Evolutionary conservation across 208 protist species (phyloP).

Genomic region (Leishmania martiniquensis): DNA sequence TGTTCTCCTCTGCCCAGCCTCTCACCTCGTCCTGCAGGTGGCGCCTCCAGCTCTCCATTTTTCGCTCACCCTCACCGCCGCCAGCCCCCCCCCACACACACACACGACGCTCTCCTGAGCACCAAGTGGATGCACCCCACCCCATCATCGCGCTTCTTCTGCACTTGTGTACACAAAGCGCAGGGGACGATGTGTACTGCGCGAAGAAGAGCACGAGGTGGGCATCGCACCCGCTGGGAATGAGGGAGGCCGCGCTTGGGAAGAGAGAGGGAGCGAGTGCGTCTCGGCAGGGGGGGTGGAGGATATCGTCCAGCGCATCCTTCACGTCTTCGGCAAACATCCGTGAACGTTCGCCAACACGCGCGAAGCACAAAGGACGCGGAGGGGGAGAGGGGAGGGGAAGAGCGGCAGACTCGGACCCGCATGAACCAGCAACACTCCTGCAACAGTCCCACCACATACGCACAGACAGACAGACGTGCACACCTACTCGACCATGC

Average conservation of each 20-base stretch:
- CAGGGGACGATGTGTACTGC: not conserved
- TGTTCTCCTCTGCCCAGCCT: not conserved
- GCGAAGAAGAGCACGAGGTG: not conserved
- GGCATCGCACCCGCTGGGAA: not conserved
- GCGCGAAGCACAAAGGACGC: not conserved
- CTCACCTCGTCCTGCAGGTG: not conserved
- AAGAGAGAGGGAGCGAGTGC: not conserved
- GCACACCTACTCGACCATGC: not conserved
- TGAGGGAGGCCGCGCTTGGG: no score
- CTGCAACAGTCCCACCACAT: not conserved
- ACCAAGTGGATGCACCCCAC: not conserved
- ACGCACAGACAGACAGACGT: not conserved
- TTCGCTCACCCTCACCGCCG: not conserved
- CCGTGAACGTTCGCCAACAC: not conserved
- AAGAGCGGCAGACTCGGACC: not conserved
- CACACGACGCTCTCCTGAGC: not conserved
- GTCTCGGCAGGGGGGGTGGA: not conserved
- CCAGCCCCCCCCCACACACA: no score
- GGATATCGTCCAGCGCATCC: not conserved
- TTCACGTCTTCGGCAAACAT: not conserved
- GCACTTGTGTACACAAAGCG: not conserved
- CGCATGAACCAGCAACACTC: not conserved
- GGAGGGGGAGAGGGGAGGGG: slow-evolving; percentile 2
- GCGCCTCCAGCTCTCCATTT: not conserved
- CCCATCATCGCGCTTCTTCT: not conserved